Percentiles rank a stretch among this genome's conserved stretches.
phyloP scores from a whole-genome alignment of 164 flowering plant genomes.

The Berberis vulgaris region DNA sequence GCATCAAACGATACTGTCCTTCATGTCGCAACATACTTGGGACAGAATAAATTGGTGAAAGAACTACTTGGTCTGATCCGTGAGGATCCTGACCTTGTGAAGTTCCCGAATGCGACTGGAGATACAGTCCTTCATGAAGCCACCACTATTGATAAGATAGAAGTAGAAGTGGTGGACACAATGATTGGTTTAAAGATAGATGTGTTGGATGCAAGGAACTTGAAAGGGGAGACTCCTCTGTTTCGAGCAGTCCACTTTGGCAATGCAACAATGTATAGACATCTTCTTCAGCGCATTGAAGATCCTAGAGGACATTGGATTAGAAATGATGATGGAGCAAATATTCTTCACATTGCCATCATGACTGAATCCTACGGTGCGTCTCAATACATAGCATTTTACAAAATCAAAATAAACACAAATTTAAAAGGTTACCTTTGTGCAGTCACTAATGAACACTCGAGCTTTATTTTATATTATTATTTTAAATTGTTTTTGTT shows the following conservation, averaged over 20 bases:
- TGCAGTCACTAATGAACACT: too few relatives aligned
- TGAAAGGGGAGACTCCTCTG: not conserved
- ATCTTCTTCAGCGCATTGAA: not conserved
- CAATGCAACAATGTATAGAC: not conserved
- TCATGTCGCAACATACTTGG: not conserved
- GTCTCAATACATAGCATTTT: not conserved
- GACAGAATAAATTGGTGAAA: not conserved
- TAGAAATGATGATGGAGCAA: not conserved
- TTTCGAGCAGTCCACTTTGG: constrained; percentile 1
- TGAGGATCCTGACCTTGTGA: not conserved
- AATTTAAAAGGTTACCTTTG: too few relatives aligned
- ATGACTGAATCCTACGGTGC: not conserved
- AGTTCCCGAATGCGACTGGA: not conserved
- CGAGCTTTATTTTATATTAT: too few relatives aligned
- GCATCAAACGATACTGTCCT: not conserved
- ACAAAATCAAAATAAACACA: not conserved
- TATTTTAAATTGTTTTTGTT: too few relatives aligned
- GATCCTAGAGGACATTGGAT: not conserved
- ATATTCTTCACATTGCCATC: not conserved
- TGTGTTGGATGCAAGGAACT: not conserved
- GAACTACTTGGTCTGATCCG: not conserved
- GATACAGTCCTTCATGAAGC: not conserved
- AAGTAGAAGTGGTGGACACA: not conserved
- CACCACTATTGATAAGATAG: not conserved
- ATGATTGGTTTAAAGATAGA: not conserved